Evolutionary conservation across 1,284 basidiomycete species (phyloP).

Genomic region (Microbotryomycetes sp.): DNA sequence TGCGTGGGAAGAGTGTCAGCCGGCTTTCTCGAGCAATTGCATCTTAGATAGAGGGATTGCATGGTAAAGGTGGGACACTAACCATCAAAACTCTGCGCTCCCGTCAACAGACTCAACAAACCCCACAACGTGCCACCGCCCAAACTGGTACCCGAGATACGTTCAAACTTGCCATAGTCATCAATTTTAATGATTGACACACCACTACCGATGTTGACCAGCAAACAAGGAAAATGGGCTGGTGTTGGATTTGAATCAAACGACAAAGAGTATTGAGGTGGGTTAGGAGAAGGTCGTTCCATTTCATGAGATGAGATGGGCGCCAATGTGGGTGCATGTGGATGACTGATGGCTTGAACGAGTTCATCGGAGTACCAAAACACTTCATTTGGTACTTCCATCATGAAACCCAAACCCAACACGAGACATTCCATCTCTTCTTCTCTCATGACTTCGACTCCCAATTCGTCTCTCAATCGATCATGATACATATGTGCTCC

Average conservation of each 20-base stretch:
- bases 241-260: conserved; percentile 64
- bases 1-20: conserved; percentile 11
- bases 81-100: conserved; percentile 95
- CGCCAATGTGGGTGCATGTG: conserved; percentile 36
- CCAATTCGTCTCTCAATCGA: conserved; percentile 65
- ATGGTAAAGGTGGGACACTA: conserved; percentile 40
- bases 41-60: background rate
- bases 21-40: background rate
- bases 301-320: conserved; percentile 45
- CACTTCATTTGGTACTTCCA: conserved; percentile 92
- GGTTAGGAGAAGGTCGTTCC: conserved; percentile 84
- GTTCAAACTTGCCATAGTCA: conserved; percentile 89
- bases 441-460: conserved; percentile 68
- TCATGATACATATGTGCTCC: conserved; percentile 94
- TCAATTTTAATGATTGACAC: conserved; percentile 97
- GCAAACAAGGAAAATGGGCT: conserved; percentile 79
- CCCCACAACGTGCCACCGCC: conserved; percentile 99
- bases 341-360: conserved; percentile 75
- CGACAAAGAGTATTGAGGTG: conserved; percentile 80
- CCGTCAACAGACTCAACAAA: conserved; percentile 83
- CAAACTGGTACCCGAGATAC: conserved; percentile 92
- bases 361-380: conserved; percentile 99
- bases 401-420: conserved; percentile 92
- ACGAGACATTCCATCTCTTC: conserved; percentile 99
- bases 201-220: conserved; percentile 97